Percentiles rank a stretch among this genome's conserved stretches.
phyloP scores from a whole-genome alignment of 2,329 filamentous ascomycete species.

The Xenosphaeropsis pyriputrescens region DNA sequence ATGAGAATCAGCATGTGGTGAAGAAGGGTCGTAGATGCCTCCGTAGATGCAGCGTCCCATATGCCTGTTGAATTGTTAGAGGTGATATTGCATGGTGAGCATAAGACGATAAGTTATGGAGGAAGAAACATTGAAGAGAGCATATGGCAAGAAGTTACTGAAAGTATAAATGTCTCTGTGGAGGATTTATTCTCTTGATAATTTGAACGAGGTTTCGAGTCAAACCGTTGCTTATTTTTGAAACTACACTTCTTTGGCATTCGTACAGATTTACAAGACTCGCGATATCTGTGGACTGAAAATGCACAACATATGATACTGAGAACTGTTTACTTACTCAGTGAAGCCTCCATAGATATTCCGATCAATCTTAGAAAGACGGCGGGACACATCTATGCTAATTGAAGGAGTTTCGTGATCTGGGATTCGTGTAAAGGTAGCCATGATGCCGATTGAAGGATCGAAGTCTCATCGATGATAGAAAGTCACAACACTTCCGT shows the following conservation, averaged over 20 bases:
- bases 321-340: slow-evolving; percentile 38
- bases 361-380: slow-evolving; percentile 47
- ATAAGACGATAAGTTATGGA: background rate
- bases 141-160: background rate
- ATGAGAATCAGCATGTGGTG: slow-evolving; percentile 54
- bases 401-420: slow-evolving; percentile 48
- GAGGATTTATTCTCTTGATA: background rate
- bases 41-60: slow-evolving; percentile 86
- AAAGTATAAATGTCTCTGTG: background rate
- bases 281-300: background rate
- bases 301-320: background rate
- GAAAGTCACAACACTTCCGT: no score
- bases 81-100: background rate
- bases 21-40: slow-evolving; percentile 69
- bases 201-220: background rate
- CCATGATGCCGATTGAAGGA: slow-evolving; percentile 30
- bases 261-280: background rate
- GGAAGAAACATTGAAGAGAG: background rate
- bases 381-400: slow-evolving; percentile 47
- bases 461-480: no score
- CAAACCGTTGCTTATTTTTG: background rate
- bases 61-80: slow-evolving; percentile 34
- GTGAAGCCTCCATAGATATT: slow-evolving; percentile 78
- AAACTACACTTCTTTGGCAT: background rate
- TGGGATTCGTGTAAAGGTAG: slow-evolving; percentile 55